phyloP scores from a whole-genome alignment of 1,284 basidiomycete genomes.

The Cryptococcus sp. region DNA sequence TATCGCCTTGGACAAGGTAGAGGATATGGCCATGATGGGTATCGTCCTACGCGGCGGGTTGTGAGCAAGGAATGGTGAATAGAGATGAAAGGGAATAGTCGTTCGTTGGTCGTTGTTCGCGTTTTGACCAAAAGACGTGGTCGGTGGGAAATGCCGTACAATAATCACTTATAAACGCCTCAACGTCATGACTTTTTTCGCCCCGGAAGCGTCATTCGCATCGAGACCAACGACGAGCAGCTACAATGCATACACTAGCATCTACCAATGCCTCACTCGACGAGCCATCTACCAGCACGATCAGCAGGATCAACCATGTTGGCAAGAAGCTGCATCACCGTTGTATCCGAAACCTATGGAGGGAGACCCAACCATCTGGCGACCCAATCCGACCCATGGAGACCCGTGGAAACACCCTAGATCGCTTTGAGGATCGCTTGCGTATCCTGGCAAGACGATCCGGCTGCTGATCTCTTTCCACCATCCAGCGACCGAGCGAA shows the following conservation, averaged over 20 bases:
- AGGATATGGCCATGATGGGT: background rate
- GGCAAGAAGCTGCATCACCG: no score
- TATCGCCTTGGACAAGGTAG: background rate
- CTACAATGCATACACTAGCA: no score
- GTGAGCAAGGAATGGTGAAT: background rate
- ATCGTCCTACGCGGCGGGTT: background rate
- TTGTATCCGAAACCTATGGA: no score
- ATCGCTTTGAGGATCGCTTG: background rate
- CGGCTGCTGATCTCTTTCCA: conserved; percentile 4
- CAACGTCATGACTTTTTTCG: no score
- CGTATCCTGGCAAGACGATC: background rate
- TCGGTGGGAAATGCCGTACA: background rate
- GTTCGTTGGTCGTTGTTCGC: no score
- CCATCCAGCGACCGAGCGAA: conserved; percentile 1
- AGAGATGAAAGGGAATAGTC: background rate
- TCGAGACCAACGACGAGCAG: no score
- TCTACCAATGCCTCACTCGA: no score
- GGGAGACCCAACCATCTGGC: no score
- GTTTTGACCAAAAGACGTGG: background rate
- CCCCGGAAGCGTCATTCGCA: no score
- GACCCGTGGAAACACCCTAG: background rate
- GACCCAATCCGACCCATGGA: no score
- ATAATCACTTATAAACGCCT: background rate
- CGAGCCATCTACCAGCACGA: no score
- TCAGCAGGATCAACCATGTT: no score